These are phyloP conservation scores for Mycosphaerella sp. DNA, from an alignment of 2,329 filamentous ascomycete species.

Conservation along the genomic window DNA sequence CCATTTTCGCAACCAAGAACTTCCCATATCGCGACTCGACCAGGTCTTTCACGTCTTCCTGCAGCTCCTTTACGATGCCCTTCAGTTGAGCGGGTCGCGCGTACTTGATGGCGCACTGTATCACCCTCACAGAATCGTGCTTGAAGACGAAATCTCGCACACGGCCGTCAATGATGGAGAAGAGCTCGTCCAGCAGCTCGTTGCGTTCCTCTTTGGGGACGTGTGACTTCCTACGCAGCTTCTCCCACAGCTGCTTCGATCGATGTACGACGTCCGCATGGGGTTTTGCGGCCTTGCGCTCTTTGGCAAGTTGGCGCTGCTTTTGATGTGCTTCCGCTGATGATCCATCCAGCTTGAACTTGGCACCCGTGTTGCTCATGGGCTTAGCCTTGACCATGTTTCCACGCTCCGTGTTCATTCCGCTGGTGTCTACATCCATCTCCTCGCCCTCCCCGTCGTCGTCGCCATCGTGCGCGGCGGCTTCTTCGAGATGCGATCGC, in stretches of 20 bases:
- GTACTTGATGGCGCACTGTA: conserved; percentile 97
- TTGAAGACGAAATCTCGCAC: conserved; percentile 97
- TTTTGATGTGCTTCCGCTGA: conserved; percentile 84
- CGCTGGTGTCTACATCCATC: conserved; percentile 11
- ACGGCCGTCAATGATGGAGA: conserved; percentile 80
- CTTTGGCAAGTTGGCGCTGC: conserved; percentile 79
- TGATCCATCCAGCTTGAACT: conserved; percentile 50
- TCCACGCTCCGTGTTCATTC: conserved; percentile 12
- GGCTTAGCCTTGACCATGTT: conserved; percentile 10
- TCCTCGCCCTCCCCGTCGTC: conserved; percentile 5
- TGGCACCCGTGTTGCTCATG: conserved; percentile 18
- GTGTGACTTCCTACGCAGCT: conserved; percentile 84
- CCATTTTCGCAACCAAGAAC: conserved; percentile 90
- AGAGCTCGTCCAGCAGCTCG: conserved; percentile 80
- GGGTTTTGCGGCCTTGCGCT: conserved; percentile 88
- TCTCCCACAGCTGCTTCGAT: conserved; percentile 96
- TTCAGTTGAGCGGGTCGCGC: conserved; percentile 76
- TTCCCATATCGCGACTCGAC: conserved; percentile 97
- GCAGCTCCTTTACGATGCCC: conserved; percentile 78
- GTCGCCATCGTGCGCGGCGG: conserved; percentile 26
- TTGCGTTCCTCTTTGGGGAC: conserved; percentile 85
- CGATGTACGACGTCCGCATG: conserved; percentile 82
- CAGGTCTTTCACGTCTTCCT: conserved; percentile 74
- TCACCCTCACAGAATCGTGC: conserved; percentile 92
- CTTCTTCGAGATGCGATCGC: conserved; percentile 25